Evolutionary conservation across 345 rosid genomes (phyloP).

Genomic region (Syzygium aromaticum): DNA sequence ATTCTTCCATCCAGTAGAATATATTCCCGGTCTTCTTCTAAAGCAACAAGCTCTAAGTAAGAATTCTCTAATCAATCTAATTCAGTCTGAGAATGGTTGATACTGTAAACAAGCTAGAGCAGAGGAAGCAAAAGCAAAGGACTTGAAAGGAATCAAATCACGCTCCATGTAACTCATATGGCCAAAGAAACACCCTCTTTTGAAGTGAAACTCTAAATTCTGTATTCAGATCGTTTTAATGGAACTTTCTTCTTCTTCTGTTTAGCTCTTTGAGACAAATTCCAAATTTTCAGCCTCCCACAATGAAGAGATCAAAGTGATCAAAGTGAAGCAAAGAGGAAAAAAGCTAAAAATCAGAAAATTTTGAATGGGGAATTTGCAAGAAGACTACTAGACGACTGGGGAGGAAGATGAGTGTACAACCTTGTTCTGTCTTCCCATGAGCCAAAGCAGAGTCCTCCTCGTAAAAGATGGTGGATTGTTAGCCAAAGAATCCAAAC

Average conservation of each 20-base stretch:
- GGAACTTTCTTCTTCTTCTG: neutral
- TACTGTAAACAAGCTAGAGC: neutral
- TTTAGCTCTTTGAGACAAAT: conserved; percentile 2
- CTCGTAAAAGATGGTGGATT: conserved; percentile 88
- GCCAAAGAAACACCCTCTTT: neutral
- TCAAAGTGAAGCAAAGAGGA: neutral
- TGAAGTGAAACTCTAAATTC: neutral
- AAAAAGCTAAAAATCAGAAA: neutral
- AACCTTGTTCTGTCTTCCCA: conserved; percentile 92
- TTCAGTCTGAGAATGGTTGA: neutral
- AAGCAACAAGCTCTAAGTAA: neutral
- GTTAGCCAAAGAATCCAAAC: conserved; percentile 31
- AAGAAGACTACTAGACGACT: conserved; percentile 31
- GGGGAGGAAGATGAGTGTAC: conserved; percentile 56
- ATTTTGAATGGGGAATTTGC: neutral
- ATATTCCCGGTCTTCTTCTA: neutral
- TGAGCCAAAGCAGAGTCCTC: conserved; percentile 88
- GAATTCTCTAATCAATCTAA: neutral
- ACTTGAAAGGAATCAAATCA: neutral
- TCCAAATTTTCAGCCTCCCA: conserved; percentile 1
- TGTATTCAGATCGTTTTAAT: neutral
- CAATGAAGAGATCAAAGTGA: neutral
- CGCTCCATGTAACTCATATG: neutral
- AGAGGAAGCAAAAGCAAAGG: neutral
- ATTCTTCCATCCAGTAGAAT: neutral